These are phyloP conservation scores for Rhizophora mangle DNA, from an alignment of 345 rosid genomes.

Conservation along the genomic window DNA sequence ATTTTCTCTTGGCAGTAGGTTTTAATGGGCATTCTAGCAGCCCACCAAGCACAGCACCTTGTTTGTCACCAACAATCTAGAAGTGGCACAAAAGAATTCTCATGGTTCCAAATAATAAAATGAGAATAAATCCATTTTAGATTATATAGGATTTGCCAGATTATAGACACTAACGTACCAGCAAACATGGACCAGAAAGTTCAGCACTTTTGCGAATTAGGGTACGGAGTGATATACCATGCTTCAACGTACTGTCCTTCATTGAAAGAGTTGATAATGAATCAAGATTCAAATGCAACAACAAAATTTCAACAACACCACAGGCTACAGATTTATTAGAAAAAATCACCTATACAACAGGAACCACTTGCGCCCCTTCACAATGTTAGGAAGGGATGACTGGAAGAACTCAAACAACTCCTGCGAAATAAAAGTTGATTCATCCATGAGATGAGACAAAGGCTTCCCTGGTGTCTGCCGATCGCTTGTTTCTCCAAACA, in stretches of 20 bases:
- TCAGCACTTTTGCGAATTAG: constrained; percentile 76
- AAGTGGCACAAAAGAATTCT: constrained; percentile 17
- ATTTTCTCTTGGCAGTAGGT: constrained; percentile 85
- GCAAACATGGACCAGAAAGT: constrained; percentile 75
- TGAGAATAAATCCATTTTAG: too few relatives aligned
- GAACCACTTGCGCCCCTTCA: constrained; percentile 82
- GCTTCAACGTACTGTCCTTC: constrained; percentile 98
- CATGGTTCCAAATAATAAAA: neutral
- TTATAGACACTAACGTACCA: constrained; percentile 44
- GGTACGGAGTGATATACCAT: constrained; percentile 93
- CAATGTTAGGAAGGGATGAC: constrained; percentile 78
- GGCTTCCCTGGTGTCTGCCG: constrained; percentile 33
- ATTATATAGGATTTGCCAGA: neutral
- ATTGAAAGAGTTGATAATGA: constrained; percentile 41
- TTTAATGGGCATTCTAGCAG: constrained; percentile 71
- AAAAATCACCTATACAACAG: constrained; percentile 74
- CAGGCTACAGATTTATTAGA: neutral
- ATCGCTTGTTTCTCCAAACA: constrained; percentile 43
- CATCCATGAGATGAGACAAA: constrained; percentile 44
- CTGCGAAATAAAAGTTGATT: constrained; percentile 60
- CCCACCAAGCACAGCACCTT: constrained; percentile 87
- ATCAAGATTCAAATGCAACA: constrained; percentile 27
- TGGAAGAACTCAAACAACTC: constrained; percentile 67
- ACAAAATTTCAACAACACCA: neutral
- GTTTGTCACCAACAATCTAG: constrained; percentile 75